Evolutionary conservation across 2,329 filamentous ascomycete genomes (phyloP), one percentile per base, ranked within the genome.

Genomic region (Penicillium sp.): DNA sequence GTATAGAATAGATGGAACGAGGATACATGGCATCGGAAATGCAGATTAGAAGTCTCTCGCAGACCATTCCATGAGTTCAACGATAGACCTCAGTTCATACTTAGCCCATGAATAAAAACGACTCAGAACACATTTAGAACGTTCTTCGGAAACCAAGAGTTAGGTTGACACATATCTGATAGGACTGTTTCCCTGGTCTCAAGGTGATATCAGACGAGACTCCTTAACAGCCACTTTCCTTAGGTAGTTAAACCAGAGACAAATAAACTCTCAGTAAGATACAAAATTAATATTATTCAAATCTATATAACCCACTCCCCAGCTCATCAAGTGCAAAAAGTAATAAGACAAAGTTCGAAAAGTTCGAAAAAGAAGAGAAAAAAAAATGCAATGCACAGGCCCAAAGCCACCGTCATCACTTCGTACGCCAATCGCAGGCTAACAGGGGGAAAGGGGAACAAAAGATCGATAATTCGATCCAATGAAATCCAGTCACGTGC

Each of bases 381-480:
- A 45, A 26, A 35, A 56, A 59, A 19, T 9, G 17, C 19, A 49
- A 64, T 59, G 55, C 53, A 61, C 53, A 47, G 33, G 51, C 38
- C 40, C 47, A 53, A 40, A 62, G 62, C 61, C 57, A 65, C 57
- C 56, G 49, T 66, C 67, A 62, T 67, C 62, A 68, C 37, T 61
- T 70, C 66, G 56, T 69, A 62, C 42, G 60, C 64, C 59, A 62
- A 56, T 57, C 55, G 47, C 35, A 47, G 59, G 50, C 62, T 56
- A 49, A 22, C 22, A 37, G 55, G 19, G 15, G 13, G 13, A 42
- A 7, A 10, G 8, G 30, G 30, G 22, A 19, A 17, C 0, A 24
- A 44, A 22, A 44, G 8, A 19, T 24, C 35, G 35, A 37, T 15
- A 15, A 37, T 1, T 37, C 35, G 6, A 15, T 37, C 35, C 10